Percentiles rank a stretch among this genome's conserved stretches.
phyloP scores from a whole-genome alignment of 805 yeast species.

The Kodamaea fukazawae region DNA sequence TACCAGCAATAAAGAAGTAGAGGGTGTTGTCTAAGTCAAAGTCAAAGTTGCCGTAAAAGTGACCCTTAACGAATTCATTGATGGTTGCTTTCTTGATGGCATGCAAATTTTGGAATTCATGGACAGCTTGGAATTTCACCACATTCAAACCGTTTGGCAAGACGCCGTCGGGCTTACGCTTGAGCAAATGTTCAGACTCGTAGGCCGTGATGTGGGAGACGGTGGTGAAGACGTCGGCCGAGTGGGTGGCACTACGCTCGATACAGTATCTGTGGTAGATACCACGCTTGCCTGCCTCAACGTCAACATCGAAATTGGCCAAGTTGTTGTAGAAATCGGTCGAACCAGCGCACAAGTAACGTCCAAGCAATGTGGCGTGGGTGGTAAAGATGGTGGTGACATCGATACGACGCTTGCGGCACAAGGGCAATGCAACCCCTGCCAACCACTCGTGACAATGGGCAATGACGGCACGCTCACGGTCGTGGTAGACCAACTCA shows the following conservation, averaged over 20 bases:
- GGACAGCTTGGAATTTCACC: slow-evolving; percentile 94
- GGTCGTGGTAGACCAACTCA: slow-evolving; percentile 81
- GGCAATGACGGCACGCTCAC: slow-evolving; percentile 83
- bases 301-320: slow-evolving; percentile 87
- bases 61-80: slow-evolving; percentile 93
- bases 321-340: slow-evolving; percentile 94
- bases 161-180: slow-evolving; percentile 96
- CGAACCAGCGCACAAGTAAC: slow-evolving; percentile 94
- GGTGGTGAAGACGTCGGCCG: slow-evolving; percentile 95
- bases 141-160: slow-evolving; percentile 96
- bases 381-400: slow-evolving; percentile 95
- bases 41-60: slow-evolving; percentile 94
- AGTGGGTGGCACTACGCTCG: slow-evolving; percentile 93
- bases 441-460: slow-evolving; percentile 99
- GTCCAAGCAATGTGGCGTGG: slow-evolving; percentile 92
- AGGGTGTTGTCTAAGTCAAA: slow-evolving; percentile 91
- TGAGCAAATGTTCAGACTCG: slow-evolving; percentile 88
- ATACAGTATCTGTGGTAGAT: slow-evolving; percentile 96
- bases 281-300: slow-evolving; percentile 97
- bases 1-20: slow-evolving; percentile 94
- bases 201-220: slow-evolving; percentile 97
- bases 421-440: slow-evolving; percentile 90
- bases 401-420: slow-evolving; percentile 87
- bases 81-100: slow-evolving; percentile 88
- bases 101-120: slow-evolving; percentile 95